These are phyloP conservation scores for Rhizodiscina lignyota DNA, from an alignment of 495 filamentous ascomycete species.

Conservation along the genomic window DNA sequence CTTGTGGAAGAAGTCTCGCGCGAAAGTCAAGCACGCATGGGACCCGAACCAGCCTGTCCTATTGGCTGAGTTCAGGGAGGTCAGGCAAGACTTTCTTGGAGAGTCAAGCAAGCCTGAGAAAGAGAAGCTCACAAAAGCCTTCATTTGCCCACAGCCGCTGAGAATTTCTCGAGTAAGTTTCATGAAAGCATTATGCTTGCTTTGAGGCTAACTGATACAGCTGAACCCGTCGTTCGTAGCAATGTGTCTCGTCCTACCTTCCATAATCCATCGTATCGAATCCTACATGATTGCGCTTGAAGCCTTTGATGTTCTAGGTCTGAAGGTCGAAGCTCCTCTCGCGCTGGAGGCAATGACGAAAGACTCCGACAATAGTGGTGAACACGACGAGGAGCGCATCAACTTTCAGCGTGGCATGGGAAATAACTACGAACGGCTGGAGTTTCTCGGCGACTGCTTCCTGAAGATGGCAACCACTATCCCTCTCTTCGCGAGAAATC, in stretches of 20 bases:
- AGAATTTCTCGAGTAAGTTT: slow-evolving; percentile 56
- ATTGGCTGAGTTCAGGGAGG: slow-evolving; percentile 49
- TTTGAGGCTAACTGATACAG: slow-evolving; percentile 29
- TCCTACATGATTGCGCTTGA: slow-evolving; percentile 69
- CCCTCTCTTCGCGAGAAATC: slow-evolving; percentile 55
- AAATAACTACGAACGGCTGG: slow-evolving; percentile 87
- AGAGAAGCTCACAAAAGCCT: slow-evolving; percentile 20
- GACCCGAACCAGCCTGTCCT: slow-evolving; percentile 60
- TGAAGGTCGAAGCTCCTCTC: slow-evolving; percentile 45
- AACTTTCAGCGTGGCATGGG: slow-evolving; percentile 84
- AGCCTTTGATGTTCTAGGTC: slow-evolving; percentile 37
- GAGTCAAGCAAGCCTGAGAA: slow-evolving; percentile 33
- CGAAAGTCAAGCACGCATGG: slow-evolving; percentile 20
- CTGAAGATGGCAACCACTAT: slow-evolving; percentile 94
- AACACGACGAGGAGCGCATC: slow-evolving; percentile 44
- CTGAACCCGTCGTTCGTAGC: slow-evolving; percentile 46
- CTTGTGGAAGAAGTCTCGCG: slow-evolving; percentile 37
- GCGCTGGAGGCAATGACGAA: slow-evolving; percentile 90
- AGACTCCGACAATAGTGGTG: slow-evolving; percentile 79
- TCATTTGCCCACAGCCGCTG: slow-evolving; percentile 45
- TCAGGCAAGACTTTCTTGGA: slow-evolving; percentile 72
- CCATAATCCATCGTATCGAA: slow-evolving; percentile 71
- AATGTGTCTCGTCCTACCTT: slow-evolving; percentile 59
- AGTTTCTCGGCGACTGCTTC: slow-evolving; percentile 88
- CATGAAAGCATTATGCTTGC: too few relatives aligned